Conservation (phyloP, 306 rosid genomes). For the Cicer bijugum region DNA sequence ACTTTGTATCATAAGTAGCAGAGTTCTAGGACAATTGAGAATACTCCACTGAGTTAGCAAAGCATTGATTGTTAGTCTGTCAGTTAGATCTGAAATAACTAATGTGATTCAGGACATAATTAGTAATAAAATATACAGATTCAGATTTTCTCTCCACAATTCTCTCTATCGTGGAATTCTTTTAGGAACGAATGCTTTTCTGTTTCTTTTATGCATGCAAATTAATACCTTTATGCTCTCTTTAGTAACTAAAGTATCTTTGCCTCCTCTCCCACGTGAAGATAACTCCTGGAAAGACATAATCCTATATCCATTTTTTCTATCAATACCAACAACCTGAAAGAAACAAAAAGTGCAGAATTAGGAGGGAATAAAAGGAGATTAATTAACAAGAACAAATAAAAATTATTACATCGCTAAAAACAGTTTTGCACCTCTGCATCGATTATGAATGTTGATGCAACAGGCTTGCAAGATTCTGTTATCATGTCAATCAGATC, state of each 20-base stretch:
- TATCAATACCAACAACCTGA: constrained; percentile 89
- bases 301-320: constrained; percentile 67
- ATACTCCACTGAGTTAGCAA: background rate
- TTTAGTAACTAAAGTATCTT: constrained; percentile 59
- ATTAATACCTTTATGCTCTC: constrained; percentile 76
- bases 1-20: background rate
- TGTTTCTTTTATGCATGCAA: constrained; percentile 40
- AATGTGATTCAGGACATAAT: background rate
- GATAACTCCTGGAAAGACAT: constrained; percentile 94
- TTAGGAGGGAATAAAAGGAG: constrained; percentile 33
- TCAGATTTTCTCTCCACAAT: constrained; percentile 5
- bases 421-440: constrained; percentile 63
- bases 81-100: background rate
- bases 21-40: background rate
- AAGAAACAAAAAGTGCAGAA: constrained; percentile 39
- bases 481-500: constrained; percentile 71
- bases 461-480: constrained; percentile 68
- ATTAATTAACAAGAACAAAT: constrained; percentile 28
- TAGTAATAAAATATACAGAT: background rate
- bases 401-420: constrained; percentile 5
- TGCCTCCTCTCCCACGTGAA: constrained; percentile 85
- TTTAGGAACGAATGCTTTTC: background rate
- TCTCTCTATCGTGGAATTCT: background rate
- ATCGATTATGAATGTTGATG: constrained; percentile 74
- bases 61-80: background rate